These are phyloP conservation scores for Solanum clarkiae DNA, from an alignment of 257 asterid genomes.

Conservation along the genomic window DNA sequence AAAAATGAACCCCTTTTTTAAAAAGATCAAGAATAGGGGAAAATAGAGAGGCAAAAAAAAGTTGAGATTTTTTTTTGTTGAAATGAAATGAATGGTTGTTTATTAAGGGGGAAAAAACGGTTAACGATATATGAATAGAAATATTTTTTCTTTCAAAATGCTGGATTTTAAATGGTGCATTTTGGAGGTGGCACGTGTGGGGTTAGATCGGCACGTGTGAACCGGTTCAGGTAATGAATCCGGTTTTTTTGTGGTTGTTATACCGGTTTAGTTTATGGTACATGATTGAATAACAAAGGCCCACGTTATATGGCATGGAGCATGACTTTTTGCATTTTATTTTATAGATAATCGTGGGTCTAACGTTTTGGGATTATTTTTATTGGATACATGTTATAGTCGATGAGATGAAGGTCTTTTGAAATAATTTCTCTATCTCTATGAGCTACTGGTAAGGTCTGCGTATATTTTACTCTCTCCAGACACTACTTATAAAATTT, in stretches of 20 bases:
- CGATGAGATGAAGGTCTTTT: no score
- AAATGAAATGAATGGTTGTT: neutral
- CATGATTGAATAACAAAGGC: neutral
- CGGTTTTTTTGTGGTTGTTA: neutral
- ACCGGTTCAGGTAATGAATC: neutral
- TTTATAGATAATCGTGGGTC: no score
- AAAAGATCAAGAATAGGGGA: neutral
- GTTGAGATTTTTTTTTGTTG: neutral
- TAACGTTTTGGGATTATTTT: neutral
- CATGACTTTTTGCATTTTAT: neutral
- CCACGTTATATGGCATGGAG: neutral
- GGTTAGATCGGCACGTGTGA: neutral
- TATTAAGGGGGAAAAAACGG: neutral
- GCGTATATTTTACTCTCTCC: no score
- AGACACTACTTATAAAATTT: no score
- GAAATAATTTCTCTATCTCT: no score
- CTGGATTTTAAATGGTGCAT: neutral
- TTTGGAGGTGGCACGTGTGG: neutral
- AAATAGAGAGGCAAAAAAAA: neutral
- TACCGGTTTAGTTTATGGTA: neutral
- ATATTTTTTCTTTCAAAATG: neutral
- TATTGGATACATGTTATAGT: fast-evolving
- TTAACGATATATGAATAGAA: neutral
- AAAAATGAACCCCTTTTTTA: neutral
- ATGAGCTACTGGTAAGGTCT: no score